Conservation (phyloP, 2,329 filamentous ascomycete species). For the Acephala macrosclerotiorum region DNA sequence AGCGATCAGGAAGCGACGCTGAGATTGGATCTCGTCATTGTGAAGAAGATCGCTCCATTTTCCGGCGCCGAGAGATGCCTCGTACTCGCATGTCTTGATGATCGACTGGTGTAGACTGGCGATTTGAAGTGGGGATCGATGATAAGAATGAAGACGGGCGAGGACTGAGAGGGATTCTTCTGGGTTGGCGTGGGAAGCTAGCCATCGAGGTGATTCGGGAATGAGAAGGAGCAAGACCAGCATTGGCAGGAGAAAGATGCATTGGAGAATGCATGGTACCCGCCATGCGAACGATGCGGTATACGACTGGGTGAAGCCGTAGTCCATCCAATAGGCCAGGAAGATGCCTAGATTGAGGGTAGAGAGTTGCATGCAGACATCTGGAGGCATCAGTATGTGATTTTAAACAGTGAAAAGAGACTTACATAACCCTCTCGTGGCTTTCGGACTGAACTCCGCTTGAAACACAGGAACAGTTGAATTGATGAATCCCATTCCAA, state of each 20-base stretch:
- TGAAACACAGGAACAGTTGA: constrained; percentile 63
- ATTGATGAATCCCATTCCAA: constrained; percentile 55
- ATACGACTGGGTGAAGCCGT: constrained; percentile 58
- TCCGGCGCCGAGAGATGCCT: constrained; percentile 45
- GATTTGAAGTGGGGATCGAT: constrained; percentile 36
- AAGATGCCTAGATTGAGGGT: constrained; percentile 63
- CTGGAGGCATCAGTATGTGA: constrained; percentile 30
- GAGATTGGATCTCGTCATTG: constrained; percentile 49
- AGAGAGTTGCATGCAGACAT: constrained; percentile 55
- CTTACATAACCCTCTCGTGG: constrained; percentile 46
- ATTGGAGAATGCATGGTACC: constrained; percentile 65
- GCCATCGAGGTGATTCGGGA: constrained; percentile 58
- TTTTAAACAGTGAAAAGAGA: neutral
- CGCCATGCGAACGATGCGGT: constrained; percentile 58
- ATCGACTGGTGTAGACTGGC: constrained; percentile 43
- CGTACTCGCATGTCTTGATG: constrained; percentile 44
- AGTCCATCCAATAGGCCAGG: constrained; percentile 67
- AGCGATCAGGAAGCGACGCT: constrained; percentile 57
- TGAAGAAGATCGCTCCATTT: constrained; percentile 38
- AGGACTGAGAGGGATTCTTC: constrained; percentile 52
- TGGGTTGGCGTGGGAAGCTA: constrained; percentile 50
- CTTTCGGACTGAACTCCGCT: constrained; percentile 51
- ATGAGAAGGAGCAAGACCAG: constrained; percentile 57
- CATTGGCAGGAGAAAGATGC: constrained; percentile 65
- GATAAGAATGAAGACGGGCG: constrained; percentile 56